These are phyloP conservation scores for Strobilomyces confusus DNA, from an alignment of 768 basidiomycete species.

Conservation along the genomic window DNA sequence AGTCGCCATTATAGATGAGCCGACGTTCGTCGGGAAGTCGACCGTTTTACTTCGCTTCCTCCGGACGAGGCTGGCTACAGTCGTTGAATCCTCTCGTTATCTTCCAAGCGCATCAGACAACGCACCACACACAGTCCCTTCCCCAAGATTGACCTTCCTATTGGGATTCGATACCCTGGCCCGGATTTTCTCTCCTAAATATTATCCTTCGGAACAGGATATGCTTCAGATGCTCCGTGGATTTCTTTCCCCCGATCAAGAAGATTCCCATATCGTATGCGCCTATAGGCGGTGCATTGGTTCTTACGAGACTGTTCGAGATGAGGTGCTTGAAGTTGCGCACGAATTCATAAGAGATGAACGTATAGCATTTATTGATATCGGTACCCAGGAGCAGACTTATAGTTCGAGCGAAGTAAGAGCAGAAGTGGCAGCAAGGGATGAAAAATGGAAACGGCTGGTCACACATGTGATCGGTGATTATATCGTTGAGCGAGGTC, in stretches of 20 bases:
- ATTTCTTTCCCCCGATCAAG: slow-evolving; percentile 56
- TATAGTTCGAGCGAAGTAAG: slow-evolving; percentile 74
- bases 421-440: slow-evolving; percentile 10
- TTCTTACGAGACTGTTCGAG: slow-evolving; percentile 19
- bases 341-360: slow-evolving; percentile 47
- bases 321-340: slow-evolving; percentile 32
- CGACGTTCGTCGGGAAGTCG: slow-evolving; percentile 86
- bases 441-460: slow-evolving; percentile 42
- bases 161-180: slow-evolving; percentile 84
- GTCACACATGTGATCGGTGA: slow-evolving; percentile 44
- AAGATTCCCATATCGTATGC: slow-evolving; percentile 63
- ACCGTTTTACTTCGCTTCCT: slow-evolving; percentile 52
- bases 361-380: slow-evolving; percentile 57
- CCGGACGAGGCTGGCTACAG: slow-evolving; percentile 18
- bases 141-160: slow-evolving; percentile 59
- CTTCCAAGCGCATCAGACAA: slow-evolving; percentile 3
- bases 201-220: slow-evolving; percentile 51
- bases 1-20: slow-evolving; percentile 80
- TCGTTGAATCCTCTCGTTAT: not conserved
- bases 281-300: slow-evolving; percentile 46
- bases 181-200: slow-evolving; percentile 71
- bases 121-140: slow-evolving; percentile 3
- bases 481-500: slow-evolving; percentile 45
- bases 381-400: slow-evolving; percentile 50
- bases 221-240: slow-evolving; percentile 55